Base-by-base conservation (phyloP, 139 green algal species). In the Chlamydomonas incerta region DNA sequence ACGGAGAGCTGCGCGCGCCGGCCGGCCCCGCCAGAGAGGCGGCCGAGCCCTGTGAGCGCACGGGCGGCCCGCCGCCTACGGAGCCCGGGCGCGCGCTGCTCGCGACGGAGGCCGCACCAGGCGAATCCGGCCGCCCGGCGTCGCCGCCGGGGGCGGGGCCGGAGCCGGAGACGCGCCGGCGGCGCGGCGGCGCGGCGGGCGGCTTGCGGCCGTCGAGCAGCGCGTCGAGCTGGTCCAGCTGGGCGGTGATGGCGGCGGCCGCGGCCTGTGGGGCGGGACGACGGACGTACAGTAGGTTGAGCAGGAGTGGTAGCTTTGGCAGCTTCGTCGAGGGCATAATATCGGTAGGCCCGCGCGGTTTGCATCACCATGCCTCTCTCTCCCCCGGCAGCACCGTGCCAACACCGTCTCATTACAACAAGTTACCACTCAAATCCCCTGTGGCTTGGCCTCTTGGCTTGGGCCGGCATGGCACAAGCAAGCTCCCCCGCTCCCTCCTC, bases 221-320 rank as follows among this genome's bases (percentile, higher is more conserved):
- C 1, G 37, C 41, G 29, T 91, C 83, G 9, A 91, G 72, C 0
- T 41, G 58, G 34, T 87, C 79, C 33, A 91, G 79, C 47, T 87
- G 83, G 17, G 62, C 18, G 37, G 63, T 83, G 62, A 88, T 88
- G 47, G 73, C 33, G n/a, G 79, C 24, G 24, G 63, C 63, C 4
- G 57, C 29, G 8, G 68, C 72, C 60, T 72, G 60, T 5, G 8
- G 55, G 52, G 52, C 52, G 52, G 28, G 46, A 57, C n/a, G 34
- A 55, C 34, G 20, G 34, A 9, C 3, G 18, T 13, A 50, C 29
- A 55, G 34, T 33, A n/a, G 68, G 68, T 13, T n/a, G n/a, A n/a
- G n/a, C n/a, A n/a, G n/a, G n/a, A n/a, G n/a, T n/a, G n/a, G n/a
- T n/a, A n/a, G n/a, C n/a, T n/a, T n/a, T n/a, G n/a, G n/a, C n/a